Percentiles rank a stretch among this genome's conserved stretches.
These are phyloP conservation scores for Amanita rimosa DNA, from an alignment of 768 basidiomycete genomes.

Conservation along the genomic window DNA sequence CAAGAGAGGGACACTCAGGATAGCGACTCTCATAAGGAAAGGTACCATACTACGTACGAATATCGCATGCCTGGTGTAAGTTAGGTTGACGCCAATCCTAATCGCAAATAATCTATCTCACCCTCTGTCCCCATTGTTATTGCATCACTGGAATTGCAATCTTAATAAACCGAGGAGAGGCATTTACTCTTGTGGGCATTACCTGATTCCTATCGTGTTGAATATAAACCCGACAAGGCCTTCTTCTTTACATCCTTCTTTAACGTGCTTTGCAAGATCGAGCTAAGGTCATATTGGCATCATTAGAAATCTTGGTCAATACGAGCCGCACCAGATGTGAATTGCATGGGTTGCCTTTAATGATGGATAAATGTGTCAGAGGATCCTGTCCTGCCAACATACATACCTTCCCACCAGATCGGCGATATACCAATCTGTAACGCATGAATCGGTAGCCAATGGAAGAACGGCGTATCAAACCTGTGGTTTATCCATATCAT, in stretches of 20 bases:
- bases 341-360: conserved; percentile 76
- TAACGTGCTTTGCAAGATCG: conserved; percentile 68
- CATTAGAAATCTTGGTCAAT: not conserved
- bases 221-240: conserved; percentile 75
- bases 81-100: not conserved
- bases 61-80: conserved; percentile 64
- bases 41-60: conserved; percentile 48
- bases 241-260: conserved; percentile 74
- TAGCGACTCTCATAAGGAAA: conserved; percentile 71
- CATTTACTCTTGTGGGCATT: conserved; percentile 5
- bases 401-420: conserved; percentile 86
- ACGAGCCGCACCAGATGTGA: conserved; percentile 49
- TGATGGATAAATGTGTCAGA: conserved; percentile 6
- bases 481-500: conserved; percentile 81
- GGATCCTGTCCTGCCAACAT: too few relatives aligned
- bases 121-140: conserved; percentile 89
- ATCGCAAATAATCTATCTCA: conserved; percentile 18
- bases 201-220: conserved; percentile 82
- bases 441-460: conserved; percentile 5
- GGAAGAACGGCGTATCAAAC: conserved; percentile 20
- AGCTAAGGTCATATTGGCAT: conserved; percentile 31
- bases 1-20: conserved; percentile 46
- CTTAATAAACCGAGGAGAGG: not conserved
- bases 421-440: conserved; percentile 76
- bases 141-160: conserved; percentile 45